phyloP scores from a whole-genome alignment of 2,329 filamentous ascomycete species.

The Exophiala lecanii-corni region DNA sequence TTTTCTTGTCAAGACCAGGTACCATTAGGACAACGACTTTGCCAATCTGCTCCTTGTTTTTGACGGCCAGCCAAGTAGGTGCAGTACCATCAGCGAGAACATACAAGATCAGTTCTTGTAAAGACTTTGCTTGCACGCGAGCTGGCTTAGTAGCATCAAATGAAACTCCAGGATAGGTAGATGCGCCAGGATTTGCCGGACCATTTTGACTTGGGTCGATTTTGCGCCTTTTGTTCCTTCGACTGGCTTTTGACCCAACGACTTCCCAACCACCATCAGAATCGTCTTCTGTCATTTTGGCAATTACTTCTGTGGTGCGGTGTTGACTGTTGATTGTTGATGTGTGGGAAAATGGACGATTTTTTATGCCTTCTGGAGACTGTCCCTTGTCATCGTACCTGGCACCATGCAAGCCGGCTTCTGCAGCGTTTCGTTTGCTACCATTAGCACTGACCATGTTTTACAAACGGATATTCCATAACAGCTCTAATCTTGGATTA shows the following conservation, averaged over 20 bases:
- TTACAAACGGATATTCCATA: too few species aligned
- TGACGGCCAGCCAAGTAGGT: constrained; percentile 61
- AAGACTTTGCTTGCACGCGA: constrained; percentile 50
- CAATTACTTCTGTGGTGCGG: background rate
- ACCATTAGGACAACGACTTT: constrained; percentile 90
- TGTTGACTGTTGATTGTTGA: background rate
- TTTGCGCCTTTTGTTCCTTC: constrained; percentile 20
- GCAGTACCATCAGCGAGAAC: constrained; percentile 57
- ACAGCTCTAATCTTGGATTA: too few species aligned
- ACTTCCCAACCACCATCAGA: constrained; percentile 11
- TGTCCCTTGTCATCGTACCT: constrained; percentile 1
- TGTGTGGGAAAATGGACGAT: background rate
- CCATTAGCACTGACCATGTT: constrained; percentile 6
- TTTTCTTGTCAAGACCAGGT: constrained; percentile 81
- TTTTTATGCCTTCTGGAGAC: background rate
- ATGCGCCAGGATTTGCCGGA: background rate
- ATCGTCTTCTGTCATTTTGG: background rate
- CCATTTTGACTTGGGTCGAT: background rate
- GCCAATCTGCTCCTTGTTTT: constrained; percentile 50
- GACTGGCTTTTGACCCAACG: constrained; percentile 16
- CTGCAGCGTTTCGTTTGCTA: constrained; percentile 11
- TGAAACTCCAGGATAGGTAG: constrained; percentile 11
- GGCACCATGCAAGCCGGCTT: constrained; percentile 7
- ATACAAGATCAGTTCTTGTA: constrained; percentile 57
- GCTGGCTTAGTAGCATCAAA: constrained; percentile 16